Conservation (phyloP, 352 stramenopile species). For the Ophiocytium majus region DNA sequence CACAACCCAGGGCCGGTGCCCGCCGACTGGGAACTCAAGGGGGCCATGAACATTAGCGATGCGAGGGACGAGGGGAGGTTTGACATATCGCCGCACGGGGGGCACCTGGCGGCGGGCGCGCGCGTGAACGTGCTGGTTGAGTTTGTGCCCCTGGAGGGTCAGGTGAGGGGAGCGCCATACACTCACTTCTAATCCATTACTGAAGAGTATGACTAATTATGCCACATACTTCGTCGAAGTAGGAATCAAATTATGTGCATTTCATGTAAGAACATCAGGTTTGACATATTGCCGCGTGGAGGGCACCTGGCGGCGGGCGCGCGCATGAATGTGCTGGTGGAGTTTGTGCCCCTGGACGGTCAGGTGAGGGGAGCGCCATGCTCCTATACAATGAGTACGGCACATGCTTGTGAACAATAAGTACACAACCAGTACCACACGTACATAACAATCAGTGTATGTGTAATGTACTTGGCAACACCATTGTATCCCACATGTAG, state of each 20-base stretch:
- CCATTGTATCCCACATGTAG: no score
- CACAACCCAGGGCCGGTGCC: slow-evolving; percentile 80
- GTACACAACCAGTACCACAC: no score
- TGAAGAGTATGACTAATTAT: no score
- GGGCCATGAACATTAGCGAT: slow-evolving; percentile 68
- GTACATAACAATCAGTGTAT: no score
- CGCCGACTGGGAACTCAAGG: slow-evolving; percentile 84
- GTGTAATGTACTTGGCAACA: no score
- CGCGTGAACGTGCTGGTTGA: slow-evolving; percentile 81
- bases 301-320: slow-evolving; percentile 71
- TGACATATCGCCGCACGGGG: slow-evolving; percentile 68
- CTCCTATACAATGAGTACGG: no score
- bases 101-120: slow-evolving; percentile 69
- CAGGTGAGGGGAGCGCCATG: no score
- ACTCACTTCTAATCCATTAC: no score
- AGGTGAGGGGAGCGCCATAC: neutral
- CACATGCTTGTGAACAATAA: no score
- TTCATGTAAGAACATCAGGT: no score
- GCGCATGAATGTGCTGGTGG: slow-evolving; percentile 79
- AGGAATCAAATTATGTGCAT: no score
- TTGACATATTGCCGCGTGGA: slow-evolving; percentile 70
- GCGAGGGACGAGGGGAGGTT: slow-evolving; percentile 75
- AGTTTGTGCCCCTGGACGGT: slow-evolving; percentile 76
- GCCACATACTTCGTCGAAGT: no score
- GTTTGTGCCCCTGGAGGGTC: slow-evolving; percentile 73